Conservation (phyloP, 495 filamentous ascomycete genomes). For the Cryomyces antarcticus region DNA sequence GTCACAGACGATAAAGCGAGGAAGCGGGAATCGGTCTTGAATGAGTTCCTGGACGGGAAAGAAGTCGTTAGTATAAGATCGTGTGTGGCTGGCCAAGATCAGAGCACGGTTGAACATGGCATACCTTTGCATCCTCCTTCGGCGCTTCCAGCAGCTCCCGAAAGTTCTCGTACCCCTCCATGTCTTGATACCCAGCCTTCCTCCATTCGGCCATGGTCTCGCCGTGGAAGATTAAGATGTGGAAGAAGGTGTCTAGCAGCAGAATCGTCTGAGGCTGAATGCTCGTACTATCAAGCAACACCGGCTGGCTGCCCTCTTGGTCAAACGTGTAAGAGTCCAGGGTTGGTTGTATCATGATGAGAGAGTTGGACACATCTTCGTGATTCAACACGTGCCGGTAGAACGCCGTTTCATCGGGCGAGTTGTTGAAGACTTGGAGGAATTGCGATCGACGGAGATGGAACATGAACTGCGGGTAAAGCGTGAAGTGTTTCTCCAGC, state of each 20-base stretch:
- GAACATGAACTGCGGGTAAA: constrained; percentile 99
- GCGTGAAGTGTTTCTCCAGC: constrained; percentile 95
- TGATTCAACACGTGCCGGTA: constrained; percentile 94
- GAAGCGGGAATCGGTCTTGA: constrained; percentile 88
- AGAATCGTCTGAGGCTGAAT: constrained; percentile 91
- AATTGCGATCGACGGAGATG: constrained; percentile 94
- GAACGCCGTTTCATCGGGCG: constrained; percentile 95
- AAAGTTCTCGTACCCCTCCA: constrained; percentile 97
- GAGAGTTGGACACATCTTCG: constrained; percentile 89
- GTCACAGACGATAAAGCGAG: constrained; percentile 97
- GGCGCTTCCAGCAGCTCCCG: constrained; percentile 70
- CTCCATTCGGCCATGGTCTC: constrained; percentile 97
- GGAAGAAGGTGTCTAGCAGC: constrained; percentile 96
- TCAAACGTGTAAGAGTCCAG: constrained; percentile 95
- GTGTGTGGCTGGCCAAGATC: not conserved
- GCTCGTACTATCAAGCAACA: constrained; percentile 84
- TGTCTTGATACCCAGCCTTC: constrained; percentile 94
- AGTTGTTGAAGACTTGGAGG: constrained; percentile 98
- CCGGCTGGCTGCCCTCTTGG: constrained; percentile 73
- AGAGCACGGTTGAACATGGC: constrained; percentile 11
- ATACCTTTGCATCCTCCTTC: constrained; percentile 92
- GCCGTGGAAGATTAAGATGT: constrained; percentile 97
- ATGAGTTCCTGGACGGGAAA: constrained; percentile 60
- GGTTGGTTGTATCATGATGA: constrained; percentile 98
- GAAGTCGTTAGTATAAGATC: constrained; percentile 6